These are phyloP conservation scores for Sarocladiaceae sp. DNA, from an alignment of 2,329 filamentous ascomycete species.

Conservation along the genomic window DNA sequence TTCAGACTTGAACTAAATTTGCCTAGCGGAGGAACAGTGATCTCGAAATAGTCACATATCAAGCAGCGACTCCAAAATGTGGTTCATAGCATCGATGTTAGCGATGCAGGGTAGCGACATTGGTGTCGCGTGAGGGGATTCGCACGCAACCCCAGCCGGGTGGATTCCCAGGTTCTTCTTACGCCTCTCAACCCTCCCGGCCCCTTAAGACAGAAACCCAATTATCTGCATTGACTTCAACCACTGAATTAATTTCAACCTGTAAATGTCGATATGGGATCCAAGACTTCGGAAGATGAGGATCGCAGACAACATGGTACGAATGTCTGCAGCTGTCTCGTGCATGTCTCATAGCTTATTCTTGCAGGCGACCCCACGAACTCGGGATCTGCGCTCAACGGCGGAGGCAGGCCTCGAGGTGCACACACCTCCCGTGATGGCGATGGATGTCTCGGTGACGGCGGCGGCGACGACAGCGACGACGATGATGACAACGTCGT, in stretches of 20 bases:
- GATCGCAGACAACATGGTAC: slow-evolving; percentile 26
- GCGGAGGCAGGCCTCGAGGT: slow-evolving; percentile 38
- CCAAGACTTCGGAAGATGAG: slow-evolving; percentile 26
- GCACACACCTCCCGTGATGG: slow-evolving; percentile 36
- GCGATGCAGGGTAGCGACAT: neutral
- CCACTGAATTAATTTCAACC: neutral
- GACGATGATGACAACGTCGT: slow-evolving; percentile 18
- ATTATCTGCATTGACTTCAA: no score
- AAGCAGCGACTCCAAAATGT: no score
- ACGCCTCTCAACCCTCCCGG: no score
- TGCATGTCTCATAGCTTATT: neutral
- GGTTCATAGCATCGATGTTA: no score
- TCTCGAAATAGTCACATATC: no score
- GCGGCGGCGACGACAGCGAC: slow-evolving; percentile 24
- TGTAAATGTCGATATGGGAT: slow-evolving; percentile 8
- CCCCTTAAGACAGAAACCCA: no score
- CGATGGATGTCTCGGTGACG: slow-evolving; percentile 32
- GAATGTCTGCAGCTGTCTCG: slow-evolving; percentile 10
- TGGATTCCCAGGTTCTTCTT: no score
- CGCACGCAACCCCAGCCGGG: neutral
- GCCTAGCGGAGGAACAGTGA: no score
- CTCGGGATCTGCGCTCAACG: slow-evolving; percentile 16
- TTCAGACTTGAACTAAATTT: no score
- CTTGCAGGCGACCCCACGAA: slow-evolving; percentile 14
- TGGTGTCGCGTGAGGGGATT: neutral